Evolutionary conservation across 2,329 filamentous ascomycete species (phyloP).

Genomic region (Stagonosporopsis chrysanthemi): DNA sequence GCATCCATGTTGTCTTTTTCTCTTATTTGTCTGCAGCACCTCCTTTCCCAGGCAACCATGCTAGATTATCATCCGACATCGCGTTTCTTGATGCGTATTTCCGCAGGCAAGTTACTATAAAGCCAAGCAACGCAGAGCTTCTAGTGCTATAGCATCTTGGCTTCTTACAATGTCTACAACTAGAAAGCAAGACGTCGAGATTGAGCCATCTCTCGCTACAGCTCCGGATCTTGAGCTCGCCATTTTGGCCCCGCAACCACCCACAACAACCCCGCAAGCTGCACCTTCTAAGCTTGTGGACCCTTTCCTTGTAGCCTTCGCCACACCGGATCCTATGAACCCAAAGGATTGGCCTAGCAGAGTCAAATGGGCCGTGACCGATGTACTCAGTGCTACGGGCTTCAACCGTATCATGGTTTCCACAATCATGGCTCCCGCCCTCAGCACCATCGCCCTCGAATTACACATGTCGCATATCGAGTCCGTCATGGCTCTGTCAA

Average conservation of each 20-base stretch:
- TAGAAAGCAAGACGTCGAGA: neutral
- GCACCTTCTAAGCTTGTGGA: neutral
- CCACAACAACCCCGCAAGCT: neutral
- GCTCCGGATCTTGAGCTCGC: neutral
- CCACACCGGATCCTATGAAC: slow-evolving; percentile 23
- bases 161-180: neutral
- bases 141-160: neutral
- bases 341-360: slow-evolving; percentile 32
- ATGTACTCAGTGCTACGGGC: slow-evolving; percentile 33
- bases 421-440: slow-evolving; percentile 41
- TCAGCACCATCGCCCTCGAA: slow-evolving; percentile 30
- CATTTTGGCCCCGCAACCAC: neutral
- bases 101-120: neutral
- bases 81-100: neutral
- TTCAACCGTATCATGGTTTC: slow-evolving; percentile 43
- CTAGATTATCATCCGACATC: neutral
- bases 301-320: slow-evolving; percentile 28
- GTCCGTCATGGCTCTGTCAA: slow-evolving; percentile 36
- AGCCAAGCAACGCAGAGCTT: neutral
- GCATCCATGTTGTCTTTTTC: neutral
- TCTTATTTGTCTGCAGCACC: neutral
- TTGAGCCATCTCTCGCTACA: neutral
- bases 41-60: neutral
- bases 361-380: slow-evolving; percentile 32
- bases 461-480: slow-evolving; percentile 33